These are phyloP conservation scores for Glaciozyma martinii DNA, from an alignment of 768 basidiomycete species.

Conservation along the genomic window DNA sequence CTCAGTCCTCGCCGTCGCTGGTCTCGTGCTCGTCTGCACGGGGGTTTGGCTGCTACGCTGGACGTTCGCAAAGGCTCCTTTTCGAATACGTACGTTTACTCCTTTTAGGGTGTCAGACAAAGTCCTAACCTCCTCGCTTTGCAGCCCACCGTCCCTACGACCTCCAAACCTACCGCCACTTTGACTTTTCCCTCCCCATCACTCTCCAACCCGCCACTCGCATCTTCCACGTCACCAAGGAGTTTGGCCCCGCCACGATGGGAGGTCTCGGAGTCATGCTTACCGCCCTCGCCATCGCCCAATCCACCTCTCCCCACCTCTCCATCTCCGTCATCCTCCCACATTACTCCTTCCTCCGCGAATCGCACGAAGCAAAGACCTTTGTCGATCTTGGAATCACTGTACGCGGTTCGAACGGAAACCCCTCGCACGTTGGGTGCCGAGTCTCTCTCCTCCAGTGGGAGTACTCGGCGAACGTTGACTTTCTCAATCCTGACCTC, in stretches of 20 bases:
- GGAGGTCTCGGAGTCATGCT: constrained; percentile 22
- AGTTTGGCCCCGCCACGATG: constrained; percentile 24
- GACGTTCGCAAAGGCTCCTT: no score
- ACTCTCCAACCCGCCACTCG: constrained; percentile 1
- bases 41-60: no score
- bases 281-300: constrained; percentile 17
- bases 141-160: neutral
- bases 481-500: constrained; percentile 9
- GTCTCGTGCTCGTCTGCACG: no score
- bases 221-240: constrained; percentile 21
- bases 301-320: constrained; percentile 9
- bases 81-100: no score
- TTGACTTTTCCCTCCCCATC: neutral
- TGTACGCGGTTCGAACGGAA: neutral
- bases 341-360: constrained; percentile 16
- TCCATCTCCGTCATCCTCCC: constrained; percentile 17
- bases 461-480: constrained; percentile 4
- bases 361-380: neutral
- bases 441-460: constrained; percentile 11
- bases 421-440: neutral
- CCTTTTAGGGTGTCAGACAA: no score
- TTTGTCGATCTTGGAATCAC: constrained; percentile 8
- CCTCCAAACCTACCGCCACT: constrained; percentile 7
- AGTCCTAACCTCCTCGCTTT: no score
- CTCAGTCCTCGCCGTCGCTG: no score